Evolutionary conservation across 352 stramenopile species (phyloP).

Genomic region (Globisporangium spinosum): DNA sequence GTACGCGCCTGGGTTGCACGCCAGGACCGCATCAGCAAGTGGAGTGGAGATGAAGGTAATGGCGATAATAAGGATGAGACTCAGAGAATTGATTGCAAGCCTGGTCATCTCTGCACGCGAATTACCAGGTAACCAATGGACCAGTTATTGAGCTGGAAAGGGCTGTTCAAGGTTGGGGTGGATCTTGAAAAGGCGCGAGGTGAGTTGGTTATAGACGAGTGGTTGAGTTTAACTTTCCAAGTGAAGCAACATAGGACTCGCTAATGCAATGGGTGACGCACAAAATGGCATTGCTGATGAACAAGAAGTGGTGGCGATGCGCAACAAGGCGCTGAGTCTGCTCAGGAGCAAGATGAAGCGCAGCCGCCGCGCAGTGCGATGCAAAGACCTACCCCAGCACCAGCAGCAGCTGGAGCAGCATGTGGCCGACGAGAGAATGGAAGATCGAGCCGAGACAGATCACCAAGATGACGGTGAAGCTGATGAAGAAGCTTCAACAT

Average conservation of each 20-base stretch:
- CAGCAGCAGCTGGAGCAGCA: neutral
- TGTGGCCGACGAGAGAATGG: neutral
- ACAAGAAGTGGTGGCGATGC: conserved; percentile 5
- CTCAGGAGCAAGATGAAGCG: conserved; percentile 20
- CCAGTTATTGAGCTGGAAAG: neutral
- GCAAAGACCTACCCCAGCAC: neutral
- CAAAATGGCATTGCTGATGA: neutral
- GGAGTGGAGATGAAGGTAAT: neutral
- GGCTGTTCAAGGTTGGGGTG: neutral
- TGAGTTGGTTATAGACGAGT: neutral
- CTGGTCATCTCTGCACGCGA: neutral
- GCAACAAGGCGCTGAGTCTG: conserved; percentile 21
- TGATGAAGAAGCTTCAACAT: neutral
- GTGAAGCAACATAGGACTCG: neutral
- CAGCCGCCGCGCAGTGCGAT: neutral
- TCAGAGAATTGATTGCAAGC: neutral
- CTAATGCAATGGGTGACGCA: neutral
- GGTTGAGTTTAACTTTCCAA: neutral
- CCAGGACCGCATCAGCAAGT: conserved; percentile 15
- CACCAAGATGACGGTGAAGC: neutral
- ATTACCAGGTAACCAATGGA: neutral
- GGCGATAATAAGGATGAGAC: neutral
- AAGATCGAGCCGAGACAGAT: conserved; percentile 1
- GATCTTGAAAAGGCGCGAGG: conserved; percentile 5
- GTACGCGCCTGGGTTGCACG: conserved; percentile 46